phyloP scores from a whole-genome alignment of 768 basidiomycete species.

The Hypholoma sublateritium region DNA sequence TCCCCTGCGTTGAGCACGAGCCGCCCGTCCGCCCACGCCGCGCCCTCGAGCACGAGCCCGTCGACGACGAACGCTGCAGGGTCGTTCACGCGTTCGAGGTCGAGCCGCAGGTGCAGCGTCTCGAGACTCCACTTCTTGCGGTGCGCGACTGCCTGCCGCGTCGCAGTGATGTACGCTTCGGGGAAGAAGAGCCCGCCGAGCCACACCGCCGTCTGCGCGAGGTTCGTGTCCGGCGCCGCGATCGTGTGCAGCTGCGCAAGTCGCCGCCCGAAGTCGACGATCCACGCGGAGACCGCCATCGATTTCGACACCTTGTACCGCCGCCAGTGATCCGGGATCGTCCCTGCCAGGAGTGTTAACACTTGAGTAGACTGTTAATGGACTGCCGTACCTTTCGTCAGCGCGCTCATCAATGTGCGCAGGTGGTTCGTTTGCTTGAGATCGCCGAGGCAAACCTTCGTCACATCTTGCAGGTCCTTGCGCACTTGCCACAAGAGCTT shows the following conservation, averaged over 20 bases:
- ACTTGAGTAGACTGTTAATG: not conserved
- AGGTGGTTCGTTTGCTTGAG: slow-evolving; percentile 96
- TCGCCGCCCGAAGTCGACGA: slow-evolving; percentile 77
- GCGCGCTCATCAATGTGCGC: slow-evolving; percentile 83
- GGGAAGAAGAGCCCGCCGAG: slow-evolving; percentile 96
- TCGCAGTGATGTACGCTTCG: slow-evolving; percentile 94
- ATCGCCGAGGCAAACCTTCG: slow-evolving; percentile 81
- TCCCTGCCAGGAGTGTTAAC: slow-evolving; percentile 48
- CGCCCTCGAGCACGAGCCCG: slow-evolving; percentile 87
- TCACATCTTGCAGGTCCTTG: slow-evolving; percentile 78
- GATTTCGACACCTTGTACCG: slow-evolving; percentile 84
- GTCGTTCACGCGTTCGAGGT: slow-evolving; percentile 78
- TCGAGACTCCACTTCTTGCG: slow-evolving; percentile 91
- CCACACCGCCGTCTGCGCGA: slow-evolving; percentile 80
- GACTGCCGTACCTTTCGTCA: slow-evolving; percentile 68
- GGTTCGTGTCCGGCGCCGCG: slow-evolving; percentile 52
- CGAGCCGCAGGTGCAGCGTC: slow-evolving; percentile 76
- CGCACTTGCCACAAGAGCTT: slow-evolving; percentile 79
- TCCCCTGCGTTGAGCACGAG: slow-evolving; percentile 87
- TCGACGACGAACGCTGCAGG: slow-evolving; percentile 83
- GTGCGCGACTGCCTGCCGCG: slow-evolving; percentile 94
- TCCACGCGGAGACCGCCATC: slow-evolving; percentile 84
- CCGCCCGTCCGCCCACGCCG: slow-evolving; percentile 66
- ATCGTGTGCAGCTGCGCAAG: slow-evolving; percentile 82
- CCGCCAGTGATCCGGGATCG: slow-evolving; percentile 86